Base-by-base conservation (phyloP, 2,329 filamentous ascomycete genomes). In the Hypoxylon sp. region DNA sequence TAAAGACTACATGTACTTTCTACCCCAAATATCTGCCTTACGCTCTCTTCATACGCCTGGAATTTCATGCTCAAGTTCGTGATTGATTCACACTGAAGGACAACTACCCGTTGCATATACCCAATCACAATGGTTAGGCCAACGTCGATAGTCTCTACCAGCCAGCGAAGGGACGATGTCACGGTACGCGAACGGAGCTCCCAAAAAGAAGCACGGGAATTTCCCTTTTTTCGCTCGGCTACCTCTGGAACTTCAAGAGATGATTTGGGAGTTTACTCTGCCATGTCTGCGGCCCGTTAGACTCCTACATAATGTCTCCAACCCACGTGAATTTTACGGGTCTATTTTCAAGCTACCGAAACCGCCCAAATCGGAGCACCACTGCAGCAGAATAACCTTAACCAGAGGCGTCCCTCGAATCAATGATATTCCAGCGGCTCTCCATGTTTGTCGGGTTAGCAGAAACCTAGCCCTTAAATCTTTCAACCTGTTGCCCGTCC, bases 381-480 rank as follows among this genome's bases (percentile, higher is more conserved):
- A 10, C 13, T 13, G 17, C 5, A 37, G 10, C 8, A 24, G n/a
- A 26, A 17, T 44, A 1, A 14, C 53, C 11, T 14, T 33, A 1
- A 2, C 22, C 2, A 22, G 10, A 17, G 9, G 3, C 37, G 5
- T 57, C 17, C 39, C 10, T 10, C 37, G 5, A 57, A 8, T 10
- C 1, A 9, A 31, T 9, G 24, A 19, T 9, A 22, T 44, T 17
- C 53, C 39, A 11, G 26, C 14, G 13, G 39, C 53, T 33, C 53
- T 57, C 8, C 53, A 33, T 33, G 53, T 46, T n/a, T 57, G 26
- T 46, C 24, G 3, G 6, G 3, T 26, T 22, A 57, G 53, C 39
- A 57, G 53, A 10, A 5, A 10, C 1, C 13, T 57, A 9, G 39
- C 24, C 19, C 53, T 57, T 5, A 17, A 17, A 5, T 42, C 11